Evolutionary conservation across 257 asterid species (phyloP).

Genomic region (Echites panduratus): DNA sequence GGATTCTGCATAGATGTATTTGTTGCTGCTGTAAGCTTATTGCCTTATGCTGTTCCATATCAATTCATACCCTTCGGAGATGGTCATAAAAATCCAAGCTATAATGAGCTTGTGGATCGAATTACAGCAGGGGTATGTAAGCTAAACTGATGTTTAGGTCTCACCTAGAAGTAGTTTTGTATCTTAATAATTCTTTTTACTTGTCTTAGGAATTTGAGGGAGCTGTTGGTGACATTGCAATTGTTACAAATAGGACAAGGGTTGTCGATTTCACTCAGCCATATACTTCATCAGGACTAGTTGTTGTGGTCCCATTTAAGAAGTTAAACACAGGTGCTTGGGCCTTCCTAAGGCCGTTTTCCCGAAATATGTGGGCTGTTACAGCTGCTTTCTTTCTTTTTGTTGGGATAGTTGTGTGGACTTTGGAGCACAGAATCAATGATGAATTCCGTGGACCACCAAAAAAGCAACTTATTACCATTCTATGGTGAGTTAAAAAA

Average conservation of each 20-base stretch:
- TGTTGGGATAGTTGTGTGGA: constrained; percentile 58
- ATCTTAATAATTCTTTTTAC: not conserved
- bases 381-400: constrained; percentile 44
- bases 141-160: not conserved
- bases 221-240: constrained; percentile 67
- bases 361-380: constrained; percentile 50
- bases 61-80: constrained; percentile 78
- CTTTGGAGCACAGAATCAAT: constrained; percentile 60
- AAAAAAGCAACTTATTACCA: constrained; percentile 44
- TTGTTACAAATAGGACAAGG: constrained; percentile 47
- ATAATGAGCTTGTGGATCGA: constrained; percentile 49
- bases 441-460: constrained; percentile 81
- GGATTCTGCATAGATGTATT: constrained; percentile 95
- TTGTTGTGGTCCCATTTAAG: constrained; percentile 44
- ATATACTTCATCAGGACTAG: constrained; percentile 56
- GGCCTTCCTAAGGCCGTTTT: constrained; percentile 62
- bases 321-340: constrained; percentile 50
- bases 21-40: constrained; percentile 66
- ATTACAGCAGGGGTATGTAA: constrained; percentile 75
- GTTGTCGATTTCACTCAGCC: constrained; percentile 64
- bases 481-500: constrained; percentile 44
- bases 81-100: constrained; percentile 66
- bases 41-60: constrained; percentile 86
- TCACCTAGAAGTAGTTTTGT: not conserved
- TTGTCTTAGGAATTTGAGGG: constrained; percentile 46